Base-by-base conservation (phyloP, 2,329 filamentous ascomycete genomes). In the Aspergillus sp. region DNA sequence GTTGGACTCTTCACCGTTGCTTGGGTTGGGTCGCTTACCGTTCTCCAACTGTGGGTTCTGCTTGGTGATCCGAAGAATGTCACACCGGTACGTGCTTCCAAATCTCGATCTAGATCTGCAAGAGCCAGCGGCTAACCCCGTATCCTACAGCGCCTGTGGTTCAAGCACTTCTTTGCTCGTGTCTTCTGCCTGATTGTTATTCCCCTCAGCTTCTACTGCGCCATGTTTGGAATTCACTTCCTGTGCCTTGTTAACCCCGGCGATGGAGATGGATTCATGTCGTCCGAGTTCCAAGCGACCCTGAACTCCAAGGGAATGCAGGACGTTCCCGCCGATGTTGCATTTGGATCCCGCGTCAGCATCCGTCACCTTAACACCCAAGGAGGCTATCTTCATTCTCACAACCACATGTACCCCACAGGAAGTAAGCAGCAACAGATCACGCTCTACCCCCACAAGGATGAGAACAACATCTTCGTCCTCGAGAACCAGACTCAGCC, bases 361-460 rank as follows among this genome's bases (percentile, higher is more conserved):
- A 85, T 99, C 69, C 90, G 95, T 68, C 95, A 99, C 77, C 90
- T 92, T 79, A 98, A 98, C 78, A 99, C 95, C 4, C 95, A 99
- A 75, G 95, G 95, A 70, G 95, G 95, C 57, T 99, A 99, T 76
- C 86, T 99, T 56, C 95, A 99, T 80, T 98, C 95, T 7, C 95
- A 99, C 77, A 87, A 88, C 70, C 89, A 97, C 74, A 99, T 99
- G 95, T 99, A 98, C 75, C 95, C 95, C 3, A 91, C 88, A 8
- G 95, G 95, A 67, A 97, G 92, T 84, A 96, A 97, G 83, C 96
- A 99, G 80, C 95, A 99, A 77, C 95, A 99, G 76, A 92, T 99
- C 70, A 99, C 95, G 1, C 86, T 99, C 3, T 99, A 99, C 72
- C 95, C 95, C 7, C 95, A 99, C 84, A 98, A 98, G 84, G 95